Conservation (phyloP, 192 early-diverging fungal genomes). For the Coemansia sp. region DNA sequence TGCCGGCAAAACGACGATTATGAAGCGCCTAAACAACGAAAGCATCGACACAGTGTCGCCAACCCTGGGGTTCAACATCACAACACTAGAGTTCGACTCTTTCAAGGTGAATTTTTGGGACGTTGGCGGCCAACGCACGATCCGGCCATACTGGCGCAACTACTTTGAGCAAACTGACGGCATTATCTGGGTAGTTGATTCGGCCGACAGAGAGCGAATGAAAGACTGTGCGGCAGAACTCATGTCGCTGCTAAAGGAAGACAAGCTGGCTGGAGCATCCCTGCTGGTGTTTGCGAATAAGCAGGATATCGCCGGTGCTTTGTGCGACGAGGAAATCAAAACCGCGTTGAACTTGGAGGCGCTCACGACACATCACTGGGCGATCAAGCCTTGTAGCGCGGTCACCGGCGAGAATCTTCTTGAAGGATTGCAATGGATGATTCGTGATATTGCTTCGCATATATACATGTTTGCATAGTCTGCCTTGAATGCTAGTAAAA, state of each 20-base stretch:
- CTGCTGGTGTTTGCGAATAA: conserved; percentile 97
- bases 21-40: conserved; percentile 94
- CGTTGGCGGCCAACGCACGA: conserved; percentile 95
- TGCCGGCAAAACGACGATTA: conserved; percentile 98
- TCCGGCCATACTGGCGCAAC: conserved; percentile 98
- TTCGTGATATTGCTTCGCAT: conserved; percentile 82
- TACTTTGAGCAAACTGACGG: conserved; percentile 99
- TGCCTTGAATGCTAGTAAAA: background rate
- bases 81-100: conserved; percentile 67
- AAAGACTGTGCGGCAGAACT: conserved; percentile 81
- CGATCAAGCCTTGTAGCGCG: conserved; percentile 86
- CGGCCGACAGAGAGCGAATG: conserved; percentile 80
- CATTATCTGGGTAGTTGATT: conserved; percentile 97
- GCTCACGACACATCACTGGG: conserved; percentile 90
- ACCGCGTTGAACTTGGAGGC: conserved; percentile 67
- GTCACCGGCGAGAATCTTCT: conserved; percentile 71
- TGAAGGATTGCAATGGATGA: conserved; percentile 92
- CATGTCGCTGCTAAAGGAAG: conserved; percentile 77
- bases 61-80: conserved; percentile 98
- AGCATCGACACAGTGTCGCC: conserved; percentile 88
- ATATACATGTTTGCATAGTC: conserved; percentile 75
- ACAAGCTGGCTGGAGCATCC: conserved; percentile 90
- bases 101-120: conserved; percentile 95
- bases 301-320: conserved; percentile 88
- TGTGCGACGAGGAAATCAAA: conserved; percentile 68